These are phyloP conservation scores for Colletotrichum tropicicola DNA, from an alignment of 2,329 filamentous ascomycete species.

Conservation along the genomic window DNA sequence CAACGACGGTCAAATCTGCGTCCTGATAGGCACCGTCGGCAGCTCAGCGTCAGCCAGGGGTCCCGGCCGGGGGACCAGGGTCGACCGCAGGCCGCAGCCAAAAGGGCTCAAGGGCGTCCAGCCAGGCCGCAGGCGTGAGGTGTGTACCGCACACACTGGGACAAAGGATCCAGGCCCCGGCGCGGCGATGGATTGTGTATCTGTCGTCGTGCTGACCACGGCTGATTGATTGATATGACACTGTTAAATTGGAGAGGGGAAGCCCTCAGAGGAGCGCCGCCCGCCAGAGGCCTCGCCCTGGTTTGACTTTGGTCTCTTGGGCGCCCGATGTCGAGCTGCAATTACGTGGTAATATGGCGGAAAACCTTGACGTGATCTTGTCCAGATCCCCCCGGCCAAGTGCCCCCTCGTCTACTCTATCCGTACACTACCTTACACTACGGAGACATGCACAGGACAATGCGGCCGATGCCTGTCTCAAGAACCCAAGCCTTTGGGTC, in stretches of 20 bases:
- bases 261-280: neutral
- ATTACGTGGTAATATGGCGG: neutral
- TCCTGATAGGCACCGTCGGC: neutral
- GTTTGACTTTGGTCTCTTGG: constrained; percentile 1
- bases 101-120: too few relatives aligned
- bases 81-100: neutral
- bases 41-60: neutral
- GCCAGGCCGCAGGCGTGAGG: too few relatives aligned
- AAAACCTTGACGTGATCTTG: neutral
- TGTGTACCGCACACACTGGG: neutral
- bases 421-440: too few relatives aligned
- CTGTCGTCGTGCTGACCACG: constrained; percentile 13
- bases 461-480: too few relatives aligned
- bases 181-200: neutral
- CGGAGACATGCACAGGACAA: too few relatives aligned
- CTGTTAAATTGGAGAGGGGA: neutral
- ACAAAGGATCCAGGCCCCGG: constrained; percentile 11
- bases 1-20: neutral
- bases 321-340: neutral
- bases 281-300: neutral
- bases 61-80: constrained; percentile 1
- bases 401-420: too few relatives aligned
- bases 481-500: constrained; percentile 13
- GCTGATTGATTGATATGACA: constrained; percentile 14
- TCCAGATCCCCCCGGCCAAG: too few relatives aligned